Conservation (phyloP, 805 yeast species). For the Candida nemodendra region DNA sequence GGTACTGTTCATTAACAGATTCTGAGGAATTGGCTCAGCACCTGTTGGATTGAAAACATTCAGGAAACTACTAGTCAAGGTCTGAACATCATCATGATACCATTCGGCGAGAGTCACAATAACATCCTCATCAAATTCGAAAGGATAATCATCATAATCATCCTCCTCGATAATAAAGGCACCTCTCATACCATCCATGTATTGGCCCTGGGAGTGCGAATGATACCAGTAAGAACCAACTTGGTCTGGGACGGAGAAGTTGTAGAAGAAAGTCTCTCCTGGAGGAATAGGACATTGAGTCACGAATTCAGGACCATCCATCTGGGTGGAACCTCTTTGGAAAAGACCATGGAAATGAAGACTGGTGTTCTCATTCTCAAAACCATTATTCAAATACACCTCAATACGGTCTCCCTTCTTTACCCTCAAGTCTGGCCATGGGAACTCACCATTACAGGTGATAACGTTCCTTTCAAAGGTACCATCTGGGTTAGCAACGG, state of each 20-base stretch:
- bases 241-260: conserved; percentile 82
- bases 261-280: conserved; percentile 67
- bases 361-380: conserved; percentile 65
- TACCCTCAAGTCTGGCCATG: conserved; percentile 82
- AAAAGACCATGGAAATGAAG: conserved; percentile 95
- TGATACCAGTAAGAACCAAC: conserved; percentile 97
- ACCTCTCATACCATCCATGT: conserved; percentile 91
- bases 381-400: conserved; percentile 72
- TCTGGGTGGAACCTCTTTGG: conserved; percentile 67
- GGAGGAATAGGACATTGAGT: conserved; percentile 93
- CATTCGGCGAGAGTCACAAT: conserved; percentile 74
- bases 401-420: conserved; percentile 77
- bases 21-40: conserved; percentile 94
- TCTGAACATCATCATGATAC: conserved; percentile 69
- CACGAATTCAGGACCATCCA: conserved; percentile 91
- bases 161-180: conserved; percentile 72
- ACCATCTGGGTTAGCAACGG: conserved; percentile 59
- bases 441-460: conserved; percentile 59
- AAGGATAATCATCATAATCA: conserved; percentile 52
- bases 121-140: conserved; percentile 78
- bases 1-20: conserved; percentile 77
- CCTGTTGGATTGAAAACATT: conserved; percentile 88
- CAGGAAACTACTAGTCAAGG: conserved; percentile 56
- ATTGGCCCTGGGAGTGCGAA: conserved; percentile 86
- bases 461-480: conserved; percentile 41